Evolutionary conservation across 768 basidiomycete species (phyloP).

Genomic region (Termitomyces sp.): DNA sequence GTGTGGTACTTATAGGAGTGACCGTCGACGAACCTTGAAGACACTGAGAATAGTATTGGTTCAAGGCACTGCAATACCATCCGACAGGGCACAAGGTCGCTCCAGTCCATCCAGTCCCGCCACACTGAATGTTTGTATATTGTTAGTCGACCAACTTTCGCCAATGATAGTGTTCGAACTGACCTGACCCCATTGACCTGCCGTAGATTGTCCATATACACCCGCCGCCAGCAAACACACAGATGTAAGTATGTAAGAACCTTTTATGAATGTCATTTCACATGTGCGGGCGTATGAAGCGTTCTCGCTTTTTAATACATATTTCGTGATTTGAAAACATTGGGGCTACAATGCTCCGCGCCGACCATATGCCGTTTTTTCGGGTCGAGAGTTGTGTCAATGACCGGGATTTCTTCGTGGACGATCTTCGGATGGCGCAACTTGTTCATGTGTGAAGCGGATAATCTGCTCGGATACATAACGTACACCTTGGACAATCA

Average conservation of each 20-base stretch:
- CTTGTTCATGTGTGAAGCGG: neutral
- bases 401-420: neutral
- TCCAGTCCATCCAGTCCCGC: slow-evolving; percentile 47
- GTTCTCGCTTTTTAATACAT: neutral
- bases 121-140: slow-evolving; percentile 34
- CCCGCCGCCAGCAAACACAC: slow-evolving; percentile 2
- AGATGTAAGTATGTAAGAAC: slow-evolving; percentile 3
- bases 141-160: neutral
- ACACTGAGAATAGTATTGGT: slow-evolving; percentile 50
- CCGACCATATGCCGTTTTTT: slow-evolving; percentile 35
- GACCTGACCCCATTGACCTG: slow-evolving; percentile 33
- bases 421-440: slow-evolving; percentile 5
- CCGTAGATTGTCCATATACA: slow-evolving; percentile 13
- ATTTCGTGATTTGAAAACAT: slow-evolving; percentile 1
- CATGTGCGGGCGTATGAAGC: neutral
- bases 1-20: slow-evolving; percentile 14
- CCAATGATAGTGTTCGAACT: slow-evolving; percentile 1
- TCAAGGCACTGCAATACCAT: slow-evolving; percentile 38
- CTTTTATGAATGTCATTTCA: slow-evolving; percentile 5
- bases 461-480: slow-evolving; percentile 1
- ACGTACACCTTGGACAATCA: neutral
- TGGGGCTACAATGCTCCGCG: neutral
- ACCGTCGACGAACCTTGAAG: slow-evolving; percentile 35
- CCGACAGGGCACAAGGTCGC: slow-evolving; percentile 44
- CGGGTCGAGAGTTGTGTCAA: slow-evolving; percentile 14